A percentile compares a stretch with the other conserved stretches of the same genome.
Evolutionary conservation across 768 basidiomycete genomes (phyloP).

Genomic region (Thelephora aurantiotincta): DNA sequence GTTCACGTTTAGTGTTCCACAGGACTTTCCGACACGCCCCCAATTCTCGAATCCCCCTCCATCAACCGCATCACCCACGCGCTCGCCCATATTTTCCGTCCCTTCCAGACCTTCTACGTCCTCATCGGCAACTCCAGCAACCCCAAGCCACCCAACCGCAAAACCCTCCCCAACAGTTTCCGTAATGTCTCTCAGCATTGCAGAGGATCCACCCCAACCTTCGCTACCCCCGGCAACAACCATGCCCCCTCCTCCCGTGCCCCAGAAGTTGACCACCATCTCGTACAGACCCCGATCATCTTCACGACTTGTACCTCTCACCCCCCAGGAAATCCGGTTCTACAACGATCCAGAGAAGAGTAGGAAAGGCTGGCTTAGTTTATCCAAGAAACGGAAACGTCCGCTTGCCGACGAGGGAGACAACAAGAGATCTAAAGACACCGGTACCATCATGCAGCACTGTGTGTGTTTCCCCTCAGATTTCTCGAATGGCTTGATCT

Average conservation of each 20-base stretch:
- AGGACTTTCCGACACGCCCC: slow-evolving; percentile 5
- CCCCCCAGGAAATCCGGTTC: slow-evolving; percentile 43
- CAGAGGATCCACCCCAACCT: too few species aligned
- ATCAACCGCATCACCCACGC: slow-evolving; percentile 8
- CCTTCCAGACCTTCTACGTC: slow-evolving; percentile 10
- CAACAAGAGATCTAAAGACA: slow-evolving; percentile 52
- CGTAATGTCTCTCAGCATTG: background rate
- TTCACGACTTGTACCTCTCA: slow-evolving; percentile 51
- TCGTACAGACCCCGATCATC: slow-evolving; percentile 54
- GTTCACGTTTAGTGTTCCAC: background rate
- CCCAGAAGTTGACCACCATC: slow-evolving; percentile 15
- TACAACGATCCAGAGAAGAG: slow-evolving; percentile 15
- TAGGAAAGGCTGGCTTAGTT: background rate
- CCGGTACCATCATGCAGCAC: slow-evolving; percentile 61
- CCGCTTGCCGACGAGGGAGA: slow-evolving; percentile 22
- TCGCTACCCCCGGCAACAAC: slow-evolving; percentile 1
- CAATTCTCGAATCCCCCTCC: slow-evolving; percentile 7
- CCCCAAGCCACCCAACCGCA: slow-evolving; percentile 6
- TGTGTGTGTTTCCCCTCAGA: slow-evolving; percentile 38
- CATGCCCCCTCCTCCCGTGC: slow-evolving; percentile 7
- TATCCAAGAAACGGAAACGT: slow-evolving; percentile 30
- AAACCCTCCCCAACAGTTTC: background rate
- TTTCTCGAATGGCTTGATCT: slow-evolving; percentile 2
- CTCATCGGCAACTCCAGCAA: slow-evolving; percentile 2
- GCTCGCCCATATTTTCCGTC: slow-evolving; percentile 6